Evolutionary conservation across 495 filamentous ascomycete genomes (phyloP).

Genomic region (Lasiosphaeria hispida): DNA sequence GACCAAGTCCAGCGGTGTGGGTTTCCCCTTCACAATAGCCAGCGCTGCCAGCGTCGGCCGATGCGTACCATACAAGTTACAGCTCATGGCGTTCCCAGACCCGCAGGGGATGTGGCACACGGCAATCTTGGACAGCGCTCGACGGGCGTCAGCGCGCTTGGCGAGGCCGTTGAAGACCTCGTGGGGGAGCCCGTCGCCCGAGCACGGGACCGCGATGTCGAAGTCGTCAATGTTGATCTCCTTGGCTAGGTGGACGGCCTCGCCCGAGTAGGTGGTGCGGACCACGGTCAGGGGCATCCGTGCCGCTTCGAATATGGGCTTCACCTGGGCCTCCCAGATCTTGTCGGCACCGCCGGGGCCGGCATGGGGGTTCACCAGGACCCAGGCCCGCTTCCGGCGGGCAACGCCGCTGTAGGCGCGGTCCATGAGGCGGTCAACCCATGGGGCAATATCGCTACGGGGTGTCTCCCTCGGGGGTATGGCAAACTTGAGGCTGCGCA

Average conservation of each 20-base stretch:
- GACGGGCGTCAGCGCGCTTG: conserved; percentile 67
- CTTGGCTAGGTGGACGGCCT: conserved; percentile 76
- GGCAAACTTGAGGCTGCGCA: conserved; percentile 24
- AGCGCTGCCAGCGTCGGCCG: conserved; percentile 74
- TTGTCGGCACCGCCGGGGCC: conserved; percentile 75
- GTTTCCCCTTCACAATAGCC: conserved; percentile 78
- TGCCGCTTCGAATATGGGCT: conserved; percentile 81
- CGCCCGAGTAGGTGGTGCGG: conserved; percentile 66
- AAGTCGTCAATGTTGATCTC: conserved; percentile 74
- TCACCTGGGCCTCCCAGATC: conserved; percentile 71
- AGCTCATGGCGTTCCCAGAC: conserved; percentile 89
- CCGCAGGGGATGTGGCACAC: conserved; percentile 90
- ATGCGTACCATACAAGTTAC: conserved; percentile 81
- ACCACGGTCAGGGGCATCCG: conserved; percentile 74
- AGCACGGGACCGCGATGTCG: conserved; percentile 85
- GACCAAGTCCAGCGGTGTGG: conserved; percentile 77
- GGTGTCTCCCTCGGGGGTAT: conserved; percentile 10
- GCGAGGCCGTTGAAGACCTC: conserved; percentile 94
- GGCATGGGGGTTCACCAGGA: conserved; percentile 87
- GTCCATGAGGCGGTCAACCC: conserved; percentile 62
- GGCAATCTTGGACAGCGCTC: conserved; percentile 74
- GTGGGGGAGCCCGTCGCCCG: conserved; percentile 86
- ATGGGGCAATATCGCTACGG: conserved; percentile 47
- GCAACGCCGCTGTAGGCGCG: conserved; percentile 67
- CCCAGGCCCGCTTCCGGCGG: conserved; percentile 72